Percentiles rank a stretch among this genome's conserved stretches.
These are phyloP conservation scores for Fagopyrum tataricum DNA, from an alignment of 148 eudicot species.

Conservation along the genomic window DNA sequence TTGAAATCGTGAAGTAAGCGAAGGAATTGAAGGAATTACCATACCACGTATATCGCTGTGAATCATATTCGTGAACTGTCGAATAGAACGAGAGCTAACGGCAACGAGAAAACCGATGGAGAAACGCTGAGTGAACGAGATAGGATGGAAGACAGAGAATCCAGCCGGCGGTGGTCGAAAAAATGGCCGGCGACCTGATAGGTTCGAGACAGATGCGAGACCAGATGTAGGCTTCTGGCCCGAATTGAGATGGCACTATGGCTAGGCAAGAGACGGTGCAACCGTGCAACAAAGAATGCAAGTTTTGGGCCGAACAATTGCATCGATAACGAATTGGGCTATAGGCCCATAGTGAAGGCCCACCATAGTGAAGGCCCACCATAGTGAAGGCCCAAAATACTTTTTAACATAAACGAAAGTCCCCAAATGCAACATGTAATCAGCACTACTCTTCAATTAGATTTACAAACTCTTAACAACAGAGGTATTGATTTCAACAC, in stretches of 20 bases:
- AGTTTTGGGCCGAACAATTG: background rate
- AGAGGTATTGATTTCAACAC: background rate
- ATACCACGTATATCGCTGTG: background rate
- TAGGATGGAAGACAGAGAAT: background rate
- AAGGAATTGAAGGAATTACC: background rate
- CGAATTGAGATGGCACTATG: background rate
- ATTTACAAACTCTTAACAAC: background rate
- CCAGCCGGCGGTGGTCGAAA: background rate
- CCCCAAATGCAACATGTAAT: background rate
- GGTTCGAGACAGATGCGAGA: background rate
- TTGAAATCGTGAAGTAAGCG: background rate
- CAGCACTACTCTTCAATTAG: background rate
- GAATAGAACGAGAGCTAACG: background rate
- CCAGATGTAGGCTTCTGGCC: background rate
- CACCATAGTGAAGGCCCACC: too few species aligned
- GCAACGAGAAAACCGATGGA: background rate
- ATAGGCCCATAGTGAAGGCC: background rate
- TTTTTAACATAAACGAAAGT: background rate
- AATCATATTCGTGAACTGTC: background rate
- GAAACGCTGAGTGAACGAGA: background rate
- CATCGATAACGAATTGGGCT: background rate
- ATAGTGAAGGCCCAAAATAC: background rate
- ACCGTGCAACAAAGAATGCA: background rate
- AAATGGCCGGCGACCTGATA: background rate
- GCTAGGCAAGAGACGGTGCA: background rate